A percentile compares a stretch with the other conserved stretches of the same genome.
These are phyloP conservation scores for Fusarium sp. DNA, from an alignment of 2,329 filamentous ascomycete genomes.

Conservation along the genomic window DNA sequence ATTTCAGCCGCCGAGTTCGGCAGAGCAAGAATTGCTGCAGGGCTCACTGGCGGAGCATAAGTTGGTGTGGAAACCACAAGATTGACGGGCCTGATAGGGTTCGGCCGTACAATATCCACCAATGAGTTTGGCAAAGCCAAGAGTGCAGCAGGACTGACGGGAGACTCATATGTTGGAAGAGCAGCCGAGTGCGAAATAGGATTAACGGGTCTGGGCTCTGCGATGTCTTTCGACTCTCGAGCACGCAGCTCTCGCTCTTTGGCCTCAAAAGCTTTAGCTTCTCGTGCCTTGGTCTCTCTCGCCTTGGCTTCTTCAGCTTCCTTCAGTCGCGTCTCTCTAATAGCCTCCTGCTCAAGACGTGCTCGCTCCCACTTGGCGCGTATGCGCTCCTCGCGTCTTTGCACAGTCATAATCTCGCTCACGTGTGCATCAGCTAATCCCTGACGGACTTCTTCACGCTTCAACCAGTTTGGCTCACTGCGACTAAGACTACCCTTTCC, in stretches of 20 bases:
- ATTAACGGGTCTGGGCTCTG: slow-evolving; percentile 9
- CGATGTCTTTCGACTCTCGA: slow-evolving; percentile 13
- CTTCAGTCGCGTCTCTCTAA: slow-evolving; percentile 74
- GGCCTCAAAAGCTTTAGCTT: slow-evolving; percentile 29
- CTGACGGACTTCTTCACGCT: slow-evolving; percentile 80
- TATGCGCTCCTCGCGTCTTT: slow-evolving; percentile 82
- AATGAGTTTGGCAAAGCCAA: slow-evolving; percentile 69
- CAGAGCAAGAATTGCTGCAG: slow-evolving; percentile 62
- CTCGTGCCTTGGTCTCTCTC: slow-evolving; percentile 37
- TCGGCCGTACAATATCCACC: slow-evolving; percentile 20
- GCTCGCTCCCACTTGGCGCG: slow-evolving; percentile 93
- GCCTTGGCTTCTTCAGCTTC: slow-evolving; percentile 57
- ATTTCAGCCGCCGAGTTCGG: slow-evolving; percentile 62
- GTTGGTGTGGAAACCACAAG: background rate
- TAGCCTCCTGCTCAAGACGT: slow-evolving; percentile 85
- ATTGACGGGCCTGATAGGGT: slow-evolving; percentile 4
- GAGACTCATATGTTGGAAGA: slow-evolving; percentile 46
- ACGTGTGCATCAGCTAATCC: slow-evolving; percentile 76
- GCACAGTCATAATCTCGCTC: slow-evolving; percentile 83
- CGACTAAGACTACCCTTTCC: slow-evolving; percentile 94
- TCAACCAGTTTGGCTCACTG: slow-evolving; percentile 94
- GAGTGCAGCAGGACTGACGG: slow-evolving; percentile 61
- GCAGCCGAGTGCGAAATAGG: slow-evolving; percentile 8
- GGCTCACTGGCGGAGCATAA: slow-evolving; percentile 59
- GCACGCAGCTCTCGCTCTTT: slow-evolving; percentile 20